Conservation (phyloP, 257 asterid genomes). For the Solanum appendiculatum region DNA sequence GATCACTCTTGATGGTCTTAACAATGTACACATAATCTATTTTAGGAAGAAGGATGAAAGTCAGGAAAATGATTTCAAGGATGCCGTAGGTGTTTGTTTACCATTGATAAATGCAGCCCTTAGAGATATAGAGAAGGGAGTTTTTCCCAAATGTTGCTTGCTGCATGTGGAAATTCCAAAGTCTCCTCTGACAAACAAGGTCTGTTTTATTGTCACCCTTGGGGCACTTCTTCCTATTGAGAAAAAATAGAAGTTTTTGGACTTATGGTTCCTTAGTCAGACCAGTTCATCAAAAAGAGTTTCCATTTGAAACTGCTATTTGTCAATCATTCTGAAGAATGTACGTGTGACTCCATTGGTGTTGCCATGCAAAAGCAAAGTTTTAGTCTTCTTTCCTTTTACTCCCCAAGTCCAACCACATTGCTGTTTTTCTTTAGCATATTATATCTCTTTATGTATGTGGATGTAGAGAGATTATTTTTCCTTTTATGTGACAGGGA, state of each 20-base stretch:
- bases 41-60: slow-evolving; percentile 80
- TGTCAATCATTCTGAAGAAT: background rate
- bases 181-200: slow-evolving; percentile 81
- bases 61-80: slow-evolving; percentile 77
- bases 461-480: background rate
- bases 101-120: slow-evolving; percentile 70
- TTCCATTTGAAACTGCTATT: background rate
- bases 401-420: background rate
- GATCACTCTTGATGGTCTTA: background rate
- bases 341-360: background rate
- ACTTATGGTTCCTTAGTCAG: background rate
- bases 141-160: slow-evolving; percentile 68
- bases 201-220: slow-evolving; percentile 14
- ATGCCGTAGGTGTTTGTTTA: slow-evolving; percentile 72
- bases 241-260: background rate
- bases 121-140: slow-evolving; percentile 71
- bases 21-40: slow-evolving; percentile 4
- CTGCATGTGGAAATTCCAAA: slow-evolving; percentile 67
- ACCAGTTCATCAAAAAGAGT: background rate
- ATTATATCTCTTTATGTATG: background rate
- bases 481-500: slow-evolving; percentile 43
- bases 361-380: background rate
- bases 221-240: background rate
- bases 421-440: background rate
- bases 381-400: background rate